phyloP scores from a whole-genome alignment of 371 early-diverging fungal species.

The Apophysomyces sp. region DNA sequence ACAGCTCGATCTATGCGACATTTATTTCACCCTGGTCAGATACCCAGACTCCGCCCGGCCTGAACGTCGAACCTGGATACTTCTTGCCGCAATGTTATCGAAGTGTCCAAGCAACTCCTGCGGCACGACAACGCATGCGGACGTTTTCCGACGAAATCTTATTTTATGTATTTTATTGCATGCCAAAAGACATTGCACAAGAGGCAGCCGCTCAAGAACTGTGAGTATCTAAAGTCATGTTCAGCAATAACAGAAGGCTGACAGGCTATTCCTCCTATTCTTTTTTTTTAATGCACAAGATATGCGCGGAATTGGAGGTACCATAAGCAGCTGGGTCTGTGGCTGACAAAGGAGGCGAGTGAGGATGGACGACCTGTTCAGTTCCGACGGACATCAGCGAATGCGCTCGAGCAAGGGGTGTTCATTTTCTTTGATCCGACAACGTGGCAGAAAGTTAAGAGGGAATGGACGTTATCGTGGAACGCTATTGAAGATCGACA shows the following conservation, averaged over 20 bases:
- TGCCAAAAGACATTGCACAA: slow-evolving; percentile 84
- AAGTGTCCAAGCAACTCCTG: slow-evolving; percentile 65
- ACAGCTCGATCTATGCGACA: slow-evolving; percentile 69
- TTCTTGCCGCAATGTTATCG: slow-evolving; percentile 70
- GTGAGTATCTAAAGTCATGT: slow-evolving; percentile 23
- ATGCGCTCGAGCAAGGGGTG: slow-evolving; percentile 69
- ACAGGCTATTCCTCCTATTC: too few relatives aligned
- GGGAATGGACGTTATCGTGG: slow-evolving; percentile 77
- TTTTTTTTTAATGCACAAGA: too few relatives aligned
- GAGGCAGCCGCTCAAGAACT: slow-evolving; percentile 92
- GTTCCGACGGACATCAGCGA: slow-evolving; percentile 38
- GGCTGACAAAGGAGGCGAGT: slow-evolving; percentile 72
- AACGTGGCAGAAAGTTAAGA: slow-evolving; percentile 78
- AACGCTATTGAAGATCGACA: slow-evolving; percentile 82
- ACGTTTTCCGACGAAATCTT: slow-evolving; percentile 86
- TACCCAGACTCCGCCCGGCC: slow-evolving; percentile 41
- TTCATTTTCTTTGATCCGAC: slow-evolving; percentile 85
- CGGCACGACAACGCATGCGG: slow-evolving; percentile 64
- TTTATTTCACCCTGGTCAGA: slow-evolving; percentile 85
- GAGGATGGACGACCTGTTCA: slow-evolving; percentile 28
- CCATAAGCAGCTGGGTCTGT: slow-evolving; percentile 82
- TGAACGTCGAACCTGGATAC: slow-evolving; percentile 71
- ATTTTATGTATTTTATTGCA: slow-evolving; percentile 93
- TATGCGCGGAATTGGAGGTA: slow-evolving; percentile 87
- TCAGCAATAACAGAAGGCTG: not conserved